A percentile compares a stretch with the other conserved stretches of the same genome.
phyloP scores from a whole-genome alignment of 768 basidiomycete genomes.

The Panaeolus cyanescens region DNA sequence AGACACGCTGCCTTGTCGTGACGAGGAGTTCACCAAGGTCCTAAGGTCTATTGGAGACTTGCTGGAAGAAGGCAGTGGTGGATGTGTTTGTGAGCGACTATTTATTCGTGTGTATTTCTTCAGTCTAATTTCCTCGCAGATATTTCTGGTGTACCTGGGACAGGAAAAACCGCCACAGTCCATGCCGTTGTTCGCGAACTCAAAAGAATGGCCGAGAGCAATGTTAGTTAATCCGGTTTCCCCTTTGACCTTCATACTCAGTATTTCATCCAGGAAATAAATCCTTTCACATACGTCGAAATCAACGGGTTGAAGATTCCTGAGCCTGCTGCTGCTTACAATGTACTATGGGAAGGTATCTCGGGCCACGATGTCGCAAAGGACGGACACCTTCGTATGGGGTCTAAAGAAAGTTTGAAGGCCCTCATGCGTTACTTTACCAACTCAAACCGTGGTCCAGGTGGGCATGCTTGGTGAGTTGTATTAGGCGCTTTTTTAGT shows the following conservation, averaged over 20 bases:
- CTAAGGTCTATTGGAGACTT: slow-evolving; percentile 78
- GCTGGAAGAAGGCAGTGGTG: slow-evolving; percentile 90
- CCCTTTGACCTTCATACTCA: not conserved
- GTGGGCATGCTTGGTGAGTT: slow-evolving; percentile 84
- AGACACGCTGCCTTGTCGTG: slow-evolving; percentile 85
- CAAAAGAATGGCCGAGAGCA: slow-evolving; percentile 82
- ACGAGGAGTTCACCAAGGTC: slow-evolving; percentile 80
- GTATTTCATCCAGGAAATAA: slow-evolving; percentile 66
- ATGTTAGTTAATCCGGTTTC: slow-evolving; percentile 46
- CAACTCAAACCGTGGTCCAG: slow-evolving; percentile 69
- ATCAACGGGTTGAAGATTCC: slow-evolving; percentile 95
- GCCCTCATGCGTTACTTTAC: slow-evolving; percentile 80
- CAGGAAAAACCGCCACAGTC: slow-evolving; percentile 97
- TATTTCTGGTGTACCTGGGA: slow-evolving; percentile 98
- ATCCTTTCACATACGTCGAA: slow-evolving; percentile 95
- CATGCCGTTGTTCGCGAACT: slow-evolving; percentile 90
- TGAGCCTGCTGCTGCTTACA: slow-evolving; percentile 91
- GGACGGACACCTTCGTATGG: slow-evolving; percentile 66
- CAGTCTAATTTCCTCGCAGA: slow-evolving; percentile 48
- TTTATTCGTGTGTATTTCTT: slow-evolving; percentile 15
- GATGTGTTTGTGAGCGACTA: slow-evolving; percentile 95
- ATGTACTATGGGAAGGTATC: slow-evolving; percentile 90
- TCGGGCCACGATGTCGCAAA: slow-evolving; percentile 70
- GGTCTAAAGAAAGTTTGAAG: slow-evolving; percentile 81
- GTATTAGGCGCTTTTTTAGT: not conserved